A percentile compares a stretch with the other conserved stretches of the same genome.
Evolutionary conservation across 352 stramenopile species (phyloP).

Genomic region (Elongisporangium anandrum): DNA sequence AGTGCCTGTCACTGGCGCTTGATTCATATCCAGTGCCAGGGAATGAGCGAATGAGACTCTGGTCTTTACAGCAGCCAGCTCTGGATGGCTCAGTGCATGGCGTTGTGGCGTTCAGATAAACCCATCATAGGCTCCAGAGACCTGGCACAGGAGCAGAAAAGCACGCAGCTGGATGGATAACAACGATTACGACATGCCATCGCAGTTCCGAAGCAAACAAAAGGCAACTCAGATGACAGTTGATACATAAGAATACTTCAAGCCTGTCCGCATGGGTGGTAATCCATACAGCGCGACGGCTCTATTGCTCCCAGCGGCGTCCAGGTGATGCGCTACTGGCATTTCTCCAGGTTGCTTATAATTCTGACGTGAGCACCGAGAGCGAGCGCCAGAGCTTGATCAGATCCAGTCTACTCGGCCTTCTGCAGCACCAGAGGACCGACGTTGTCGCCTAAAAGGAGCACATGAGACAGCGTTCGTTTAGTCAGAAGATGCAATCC

Average conservation of each 20-base stretch:
- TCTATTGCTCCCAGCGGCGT: too few relatives aligned
- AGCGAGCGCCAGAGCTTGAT: background rate
- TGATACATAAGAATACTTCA: background rate
- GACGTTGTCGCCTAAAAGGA: constrained; percentile 49
- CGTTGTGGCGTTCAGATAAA: too few relatives aligned
- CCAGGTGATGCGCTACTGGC: background rate
- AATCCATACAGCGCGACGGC: too few relatives aligned
- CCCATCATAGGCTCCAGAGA: background rate
- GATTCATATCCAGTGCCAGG: too few relatives aligned
- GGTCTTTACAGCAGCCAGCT: background rate
- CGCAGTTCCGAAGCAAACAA: too few relatives aligned
- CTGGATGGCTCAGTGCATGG: too few relatives aligned
- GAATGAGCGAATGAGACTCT: background rate
- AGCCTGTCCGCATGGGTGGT: background rate
- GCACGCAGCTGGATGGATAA: background rate
- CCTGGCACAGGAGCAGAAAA: background rate
- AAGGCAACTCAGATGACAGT: background rate
- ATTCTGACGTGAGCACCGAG: background rate
- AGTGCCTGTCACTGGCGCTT: too few relatives aligned
- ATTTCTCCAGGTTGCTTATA: background rate
- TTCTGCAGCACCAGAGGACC: constrained; percentile 76
- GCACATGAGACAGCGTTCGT: background rate
- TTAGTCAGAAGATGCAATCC: background rate
- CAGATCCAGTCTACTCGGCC: background rate
- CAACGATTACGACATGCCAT: too few relatives aligned